phyloP scores from a whole-genome alignment of 148 eudicot genomes.

The Persicaria maculosa region DNA sequence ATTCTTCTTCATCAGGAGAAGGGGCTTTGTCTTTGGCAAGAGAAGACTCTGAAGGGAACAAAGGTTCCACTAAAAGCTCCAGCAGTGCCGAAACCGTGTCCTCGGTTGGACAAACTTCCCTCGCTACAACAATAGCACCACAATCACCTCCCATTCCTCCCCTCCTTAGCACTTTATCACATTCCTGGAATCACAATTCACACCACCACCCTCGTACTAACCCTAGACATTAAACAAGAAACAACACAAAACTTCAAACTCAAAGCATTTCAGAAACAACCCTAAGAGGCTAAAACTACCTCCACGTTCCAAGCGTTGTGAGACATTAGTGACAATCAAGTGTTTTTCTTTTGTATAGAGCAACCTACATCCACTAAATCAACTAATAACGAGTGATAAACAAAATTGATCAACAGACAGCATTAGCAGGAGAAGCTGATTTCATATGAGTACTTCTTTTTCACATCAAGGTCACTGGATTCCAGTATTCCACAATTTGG shows the following conservation, averaged over 20 bases:
- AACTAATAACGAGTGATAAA: neutral
- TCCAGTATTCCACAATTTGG: too few relatives aligned
- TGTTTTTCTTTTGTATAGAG: neutral
- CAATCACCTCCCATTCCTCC: neutral
- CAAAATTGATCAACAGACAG: neutral
- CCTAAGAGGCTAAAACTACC: neutral
- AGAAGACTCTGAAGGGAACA: slow-evolving; percentile 41
- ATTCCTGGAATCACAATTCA: neutral
- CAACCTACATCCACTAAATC: neutral
- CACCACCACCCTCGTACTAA: neutral
- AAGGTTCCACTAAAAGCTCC: slow-evolving; percentile 66
- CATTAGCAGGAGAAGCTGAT: neutral
- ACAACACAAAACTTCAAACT: neutral
- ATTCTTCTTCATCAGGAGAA: slow-evolving; percentile 26
- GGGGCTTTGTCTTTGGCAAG: slow-evolving; percentile 24
- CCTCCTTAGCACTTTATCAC: neutral
- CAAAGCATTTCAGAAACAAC: neutral
- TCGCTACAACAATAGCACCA: slow-evolving; percentile 3
- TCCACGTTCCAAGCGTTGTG: neutral
- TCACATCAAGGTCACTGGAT: too few relatives aligned
- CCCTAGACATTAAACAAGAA: slow-evolving; percentile 1
- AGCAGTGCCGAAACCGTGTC: slow-evolving; percentile 54
- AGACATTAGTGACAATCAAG: neutral
- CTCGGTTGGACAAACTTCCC: slow-evolving; percentile 32
- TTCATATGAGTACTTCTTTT: neutral